phyloP scores from a whole-genome alignment of 1,284 basidiomycete genomes.

The Filobasidium uniguttulatum region DNA sequence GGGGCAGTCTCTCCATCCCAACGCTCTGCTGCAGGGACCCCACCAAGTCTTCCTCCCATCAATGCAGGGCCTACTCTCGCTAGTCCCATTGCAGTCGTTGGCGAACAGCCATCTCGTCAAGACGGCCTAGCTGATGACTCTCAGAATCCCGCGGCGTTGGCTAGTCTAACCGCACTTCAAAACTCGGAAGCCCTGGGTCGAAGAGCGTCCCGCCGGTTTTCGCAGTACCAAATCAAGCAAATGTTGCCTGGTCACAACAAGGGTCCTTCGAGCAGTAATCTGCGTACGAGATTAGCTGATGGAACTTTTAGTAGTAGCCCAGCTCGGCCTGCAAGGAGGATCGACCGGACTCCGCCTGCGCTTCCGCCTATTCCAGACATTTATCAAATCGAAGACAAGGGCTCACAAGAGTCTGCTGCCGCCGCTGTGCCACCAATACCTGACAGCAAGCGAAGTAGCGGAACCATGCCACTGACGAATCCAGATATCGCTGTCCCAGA shows the following conservation, averaged over 20 bases:
- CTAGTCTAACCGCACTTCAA: constrained; percentile 76
- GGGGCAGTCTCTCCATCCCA: background rate
- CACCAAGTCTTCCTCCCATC: background rate
- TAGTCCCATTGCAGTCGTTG: background rate
- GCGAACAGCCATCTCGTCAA: constrained; percentile 1
- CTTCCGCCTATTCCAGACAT: constrained; percentile 27
- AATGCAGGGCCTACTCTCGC: background rate
- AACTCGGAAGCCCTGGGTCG: constrained; percentile 75
- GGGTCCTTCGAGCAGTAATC: constrained; percentile 29
- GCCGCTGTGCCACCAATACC: no score
- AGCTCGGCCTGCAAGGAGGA: constrained; percentile 26
- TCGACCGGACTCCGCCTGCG: constrained; percentile 21
- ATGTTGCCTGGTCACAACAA: constrained; percentile 54
- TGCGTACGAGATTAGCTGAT: background rate
- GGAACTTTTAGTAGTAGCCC: constrained; percentile 23
- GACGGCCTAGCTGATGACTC: constrained; percentile 34
- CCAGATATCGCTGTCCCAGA: background rate
- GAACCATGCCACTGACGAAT: constrained; percentile 1
- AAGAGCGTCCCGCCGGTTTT: constrained; percentile 89
- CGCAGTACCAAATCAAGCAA: constrained; percentile 87
- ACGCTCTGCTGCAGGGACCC: background rate
- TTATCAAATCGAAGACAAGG: no score
- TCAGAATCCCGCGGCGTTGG: constrained; percentile 54
- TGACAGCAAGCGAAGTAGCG: background rate
- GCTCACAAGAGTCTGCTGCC: background rate